These are phyloP conservation scores for Colletotrichum salicis DNA, from an alignment of 2,329 filamentous ascomycete species.

Conservation along the genomic window DNA sequence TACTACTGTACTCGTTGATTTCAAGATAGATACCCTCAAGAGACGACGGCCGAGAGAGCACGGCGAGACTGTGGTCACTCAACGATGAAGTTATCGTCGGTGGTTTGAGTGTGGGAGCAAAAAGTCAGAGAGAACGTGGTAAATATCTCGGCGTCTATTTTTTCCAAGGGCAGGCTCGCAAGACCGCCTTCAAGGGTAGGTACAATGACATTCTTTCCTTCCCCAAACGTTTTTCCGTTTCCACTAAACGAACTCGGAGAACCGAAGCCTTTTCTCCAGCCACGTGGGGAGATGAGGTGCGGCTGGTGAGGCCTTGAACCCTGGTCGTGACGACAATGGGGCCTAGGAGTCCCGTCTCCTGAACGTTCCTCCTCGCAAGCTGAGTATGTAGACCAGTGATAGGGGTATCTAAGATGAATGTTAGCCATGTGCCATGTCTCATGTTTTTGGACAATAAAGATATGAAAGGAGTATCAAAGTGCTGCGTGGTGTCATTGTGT, in stretches of 20 bases:
- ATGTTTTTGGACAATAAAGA: background rate
- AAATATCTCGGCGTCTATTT: background rate
- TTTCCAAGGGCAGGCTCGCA: background rate
- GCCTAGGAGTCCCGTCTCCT: background rate
- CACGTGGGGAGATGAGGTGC: background rate
- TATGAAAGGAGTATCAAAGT: background rate
- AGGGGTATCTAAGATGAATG: background rate
- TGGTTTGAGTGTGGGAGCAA: background rate
- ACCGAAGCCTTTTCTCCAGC: background rate
- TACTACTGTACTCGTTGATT: background rate
- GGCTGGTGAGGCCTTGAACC: background rate
- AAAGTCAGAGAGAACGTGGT: background rate
- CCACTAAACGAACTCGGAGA: background rate
- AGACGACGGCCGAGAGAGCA: background rate
- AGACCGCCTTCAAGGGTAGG: background rate
- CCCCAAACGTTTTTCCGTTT: background rate
- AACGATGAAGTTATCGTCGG: background rate
- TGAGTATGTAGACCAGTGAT: background rate
- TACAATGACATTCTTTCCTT: background rate
- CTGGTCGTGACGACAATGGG: background rate
- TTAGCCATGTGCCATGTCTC: conserved; percentile 1
- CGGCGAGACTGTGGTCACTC: background rate
- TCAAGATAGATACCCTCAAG: background rate
- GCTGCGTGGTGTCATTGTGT: conserved; percentile 46
- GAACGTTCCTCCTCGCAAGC: too few species aligned